Conservation (phyloP, 345 rosid species). For the Eucalyptus marginata region DNA sequence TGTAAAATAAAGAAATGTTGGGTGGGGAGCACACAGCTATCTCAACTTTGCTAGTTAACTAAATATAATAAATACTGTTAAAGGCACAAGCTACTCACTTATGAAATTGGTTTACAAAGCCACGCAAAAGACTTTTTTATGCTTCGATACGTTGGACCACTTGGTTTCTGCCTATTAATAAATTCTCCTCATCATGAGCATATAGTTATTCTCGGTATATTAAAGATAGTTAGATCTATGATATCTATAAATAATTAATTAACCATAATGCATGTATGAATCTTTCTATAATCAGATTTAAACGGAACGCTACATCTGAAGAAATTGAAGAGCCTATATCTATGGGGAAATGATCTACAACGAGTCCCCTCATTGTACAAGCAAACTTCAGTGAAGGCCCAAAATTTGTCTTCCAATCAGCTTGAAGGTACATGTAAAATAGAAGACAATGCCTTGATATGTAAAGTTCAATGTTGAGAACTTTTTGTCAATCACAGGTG, state of each 20-base stretch:
- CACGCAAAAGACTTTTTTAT: too few species aligned
- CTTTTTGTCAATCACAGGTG: not conserved
- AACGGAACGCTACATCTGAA: fast-evolving
- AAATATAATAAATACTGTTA: too few species aligned
- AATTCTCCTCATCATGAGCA: fast-evolving
- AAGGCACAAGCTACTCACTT: too few species aligned
- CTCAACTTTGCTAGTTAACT: too few species aligned
- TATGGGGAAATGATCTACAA: fast-evolving
- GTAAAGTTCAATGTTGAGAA: not conserved
- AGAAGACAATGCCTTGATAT: not conserved
- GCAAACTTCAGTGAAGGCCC: not conserved
- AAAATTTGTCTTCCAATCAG: not conserved
- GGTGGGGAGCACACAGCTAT: too few species aligned
- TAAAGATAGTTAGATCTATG: not conserved
- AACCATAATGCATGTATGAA: not conserved
- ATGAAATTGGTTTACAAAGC: too few species aligned
- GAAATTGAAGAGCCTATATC: not conserved
- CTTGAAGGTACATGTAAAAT: not conserved
- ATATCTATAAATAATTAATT: not conserved
- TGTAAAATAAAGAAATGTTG: too few species aligned
- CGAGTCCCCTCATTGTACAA: not conserved
- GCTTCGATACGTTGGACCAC: fast-evolving
- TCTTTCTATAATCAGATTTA: not conserved
- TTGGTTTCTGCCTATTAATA: fast-evolving
- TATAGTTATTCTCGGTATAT: fast-evolving